These are phyloP conservation scores for Paraconiothyrium sp. DNA, from an alignment of 2,329 filamentous ascomycete genomes.

Conservation along the genomic window DNA sequence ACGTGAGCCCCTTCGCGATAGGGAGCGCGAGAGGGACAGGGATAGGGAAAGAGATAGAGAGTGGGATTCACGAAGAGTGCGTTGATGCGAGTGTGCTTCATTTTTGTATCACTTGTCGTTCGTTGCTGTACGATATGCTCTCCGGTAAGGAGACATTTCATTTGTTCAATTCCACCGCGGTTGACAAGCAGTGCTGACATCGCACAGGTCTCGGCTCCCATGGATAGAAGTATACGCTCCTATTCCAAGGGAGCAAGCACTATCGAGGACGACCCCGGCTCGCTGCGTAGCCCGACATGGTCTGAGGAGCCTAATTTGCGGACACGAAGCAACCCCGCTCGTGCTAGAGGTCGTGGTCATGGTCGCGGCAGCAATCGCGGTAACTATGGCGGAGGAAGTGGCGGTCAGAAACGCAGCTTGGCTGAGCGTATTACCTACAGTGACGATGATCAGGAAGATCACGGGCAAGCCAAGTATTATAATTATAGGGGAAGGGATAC, in stretches of 20 bases:
- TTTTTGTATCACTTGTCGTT: conserved; percentile 2
- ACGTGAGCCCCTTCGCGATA: conserved; percentile 10
- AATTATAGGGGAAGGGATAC: neutral
- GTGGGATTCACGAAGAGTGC: conserved; percentile 34
- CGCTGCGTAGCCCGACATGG: neutral
- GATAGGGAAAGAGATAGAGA: conserved; percentile 30
- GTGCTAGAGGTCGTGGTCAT: neutral
- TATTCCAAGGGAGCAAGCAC: neutral
- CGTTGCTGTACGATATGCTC: neutral
- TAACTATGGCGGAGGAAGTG: neutral
- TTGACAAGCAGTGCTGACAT: neutral
- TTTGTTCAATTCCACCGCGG: neutral
- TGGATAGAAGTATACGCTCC: neutral
- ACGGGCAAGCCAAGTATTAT: neutral
- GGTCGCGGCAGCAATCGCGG: neutral
- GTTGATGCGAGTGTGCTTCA: conserved; percentile 34
- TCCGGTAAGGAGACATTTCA: conserved; percentile 12
- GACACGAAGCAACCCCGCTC: neutral
- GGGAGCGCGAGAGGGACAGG: conserved; percentile 13
- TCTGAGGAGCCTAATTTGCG: neutral
- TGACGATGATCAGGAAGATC: neutral
- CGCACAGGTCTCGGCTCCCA: neutral
- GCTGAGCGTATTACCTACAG: conserved; percentile 3
- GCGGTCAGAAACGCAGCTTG: neutral
- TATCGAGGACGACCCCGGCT: neutral